Conservation (phyloP, 257 asterid genomes). For the Rehmannia glutinosa region DNA sequence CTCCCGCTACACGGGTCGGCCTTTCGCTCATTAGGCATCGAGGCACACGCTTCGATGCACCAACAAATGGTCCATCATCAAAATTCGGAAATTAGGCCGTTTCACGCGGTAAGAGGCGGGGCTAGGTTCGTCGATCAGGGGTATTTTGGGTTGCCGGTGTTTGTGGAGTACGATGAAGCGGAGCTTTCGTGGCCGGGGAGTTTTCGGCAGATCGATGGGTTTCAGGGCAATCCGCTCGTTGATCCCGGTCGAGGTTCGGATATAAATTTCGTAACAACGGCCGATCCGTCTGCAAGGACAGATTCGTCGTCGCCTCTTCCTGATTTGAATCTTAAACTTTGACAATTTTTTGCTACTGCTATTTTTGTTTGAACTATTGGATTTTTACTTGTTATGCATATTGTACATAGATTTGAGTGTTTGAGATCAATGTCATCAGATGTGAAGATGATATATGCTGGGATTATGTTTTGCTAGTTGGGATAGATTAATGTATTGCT, state of each 20-base stretch:
- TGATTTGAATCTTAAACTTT: constrained; percentile 79
- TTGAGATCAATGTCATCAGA: constrained; percentile 3
- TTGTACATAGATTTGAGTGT: constrained; percentile 38
- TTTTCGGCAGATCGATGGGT: constrained; percentile 61
- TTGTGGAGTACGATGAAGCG: constrained; percentile 55
- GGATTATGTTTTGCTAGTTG: no score
- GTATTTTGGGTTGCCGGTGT: constrained; percentile 52
- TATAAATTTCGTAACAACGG: constrained; percentile 34
- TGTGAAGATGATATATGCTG: no score
- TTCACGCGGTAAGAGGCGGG: constrained; percentile 39
- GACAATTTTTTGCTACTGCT: constrained; percentile 13
- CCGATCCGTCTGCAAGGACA: constrained; percentile 39
- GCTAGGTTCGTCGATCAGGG: constrained; percentile 68
- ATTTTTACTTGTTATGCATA: constrained; percentile 13
- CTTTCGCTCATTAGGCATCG: constrained; percentile 64
- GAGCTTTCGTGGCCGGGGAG: constrained; percentile 87
- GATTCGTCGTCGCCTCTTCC: constrained; percentile 48
- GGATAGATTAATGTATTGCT: not conserved
- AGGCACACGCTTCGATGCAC: constrained; percentile 73
- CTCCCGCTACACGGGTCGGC: constrained; percentile 80
- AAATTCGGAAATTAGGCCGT: constrained; percentile 28
- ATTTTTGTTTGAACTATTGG: constrained; percentile 2
- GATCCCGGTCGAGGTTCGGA: constrained; percentile 38
- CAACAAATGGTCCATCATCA: constrained; percentile 26
- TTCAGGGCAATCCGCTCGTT: constrained; percentile 18